Evolutionary conservation across 1,139 yeast genomes (phyloP), one percentile per base, ranked within the genome.

Genomic region (Scheffersomyces stambukii): DNA sequence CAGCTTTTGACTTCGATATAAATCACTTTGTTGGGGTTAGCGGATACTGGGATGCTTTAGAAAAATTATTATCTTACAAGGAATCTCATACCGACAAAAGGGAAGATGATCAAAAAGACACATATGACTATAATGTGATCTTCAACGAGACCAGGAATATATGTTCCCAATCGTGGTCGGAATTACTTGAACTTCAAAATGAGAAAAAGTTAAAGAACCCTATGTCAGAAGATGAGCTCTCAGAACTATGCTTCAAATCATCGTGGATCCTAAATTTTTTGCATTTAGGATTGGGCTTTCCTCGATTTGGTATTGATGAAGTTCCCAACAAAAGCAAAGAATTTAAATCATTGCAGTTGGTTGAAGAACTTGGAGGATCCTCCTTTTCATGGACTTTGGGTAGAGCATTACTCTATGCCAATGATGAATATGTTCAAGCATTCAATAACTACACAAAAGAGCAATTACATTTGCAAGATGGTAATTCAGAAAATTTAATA

Each of bases 311-410:
- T 0, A 62, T 68, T 13, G 76, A 70, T 38, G 54, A 55, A 13
- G 38, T 39, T 4, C 42, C 45, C 10, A 45, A 44, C 27, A 48
- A 48, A 26, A 48, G 46, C 24, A 50, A 46, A 9, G 46, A 48
- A 22, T 63, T 56, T 48, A 63, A 72, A 31, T 65, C 82, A 0
- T 67, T 84, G 34, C 75, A 72, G 35, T 63, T 82, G 13, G 77
- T 79, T 12, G 83, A 81, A 37, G 64, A 69, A 30, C 60, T 83
- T 27, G 75, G 75, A 23, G 86, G 84, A 0, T 62, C 74, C 2
- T 76, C 79, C 21, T 80, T 82, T 37, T 75, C 91, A 1, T 85
- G 95, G 95, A 83, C 95, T 1, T 57, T 84, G 26, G 95, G 95
- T 2, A 64, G 89, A 30, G 94, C 93, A 3, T 52, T 84, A 4